Evolutionary conservation across 805 yeast species (phyloP).

Genomic region (Candida krabiensis): DNA sequence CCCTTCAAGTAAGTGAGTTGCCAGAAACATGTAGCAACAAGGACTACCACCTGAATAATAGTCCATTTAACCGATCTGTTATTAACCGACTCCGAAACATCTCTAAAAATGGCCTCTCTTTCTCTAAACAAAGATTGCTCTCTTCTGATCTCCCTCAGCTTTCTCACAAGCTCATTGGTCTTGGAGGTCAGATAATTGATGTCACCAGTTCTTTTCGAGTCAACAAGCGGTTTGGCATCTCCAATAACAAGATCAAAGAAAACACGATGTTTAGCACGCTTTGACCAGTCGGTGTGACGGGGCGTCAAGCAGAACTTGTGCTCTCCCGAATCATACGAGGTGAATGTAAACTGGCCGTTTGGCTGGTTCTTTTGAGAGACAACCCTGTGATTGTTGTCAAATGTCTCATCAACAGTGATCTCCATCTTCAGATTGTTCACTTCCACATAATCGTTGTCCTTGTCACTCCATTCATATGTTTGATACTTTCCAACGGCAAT

Average conservation of each 20-base stretch:
- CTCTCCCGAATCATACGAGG: slow-evolving; percentile 74
- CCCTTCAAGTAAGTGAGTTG: slow-evolving; percentile 73
- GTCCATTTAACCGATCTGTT: slow-evolving; percentile 75
- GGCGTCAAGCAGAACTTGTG: slow-evolving; percentile 75
- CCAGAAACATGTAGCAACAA: slow-evolving; percentile 69
- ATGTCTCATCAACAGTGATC: slow-evolving; percentile 74
- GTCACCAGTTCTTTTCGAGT: slow-evolving; percentile 62
- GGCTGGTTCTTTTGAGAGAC: slow-evolving; percentile 67
- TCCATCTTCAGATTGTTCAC: slow-evolving; percentile 59
- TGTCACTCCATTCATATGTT: slow-evolving; percentile 58
- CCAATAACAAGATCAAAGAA: slow-evolving; percentile 70
- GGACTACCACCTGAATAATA: slow-evolving; percentile 60
- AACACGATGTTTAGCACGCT: slow-evolving; percentile 57
- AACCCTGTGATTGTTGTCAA: slow-evolving; percentile 75
- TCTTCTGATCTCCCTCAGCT: slow-evolving; percentile 58
- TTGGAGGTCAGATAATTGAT: slow-evolving; percentile 56
- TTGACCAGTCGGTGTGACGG: slow-evolving; percentile 45
- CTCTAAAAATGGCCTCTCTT: slow-evolving; percentile 72
- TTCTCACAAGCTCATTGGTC: slow-evolving; percentile 55
- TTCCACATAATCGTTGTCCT: slow-evolving; percentile 46
- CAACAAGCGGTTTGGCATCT: slow-evolving; percentile 59
- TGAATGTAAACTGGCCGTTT: slow-evolving; percentile 68
- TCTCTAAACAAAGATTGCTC: slow-evolving; percentile 72
- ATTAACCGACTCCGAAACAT: slow-evolving; percentile 69
- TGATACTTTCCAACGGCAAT: slow-evolving; percentile 78